A percentile compares a stretch with the other conserved stretches of the same genome.
Conservation (phyloP, 768 basidiomycete genomes). For the Trametes villosa region DNA sequence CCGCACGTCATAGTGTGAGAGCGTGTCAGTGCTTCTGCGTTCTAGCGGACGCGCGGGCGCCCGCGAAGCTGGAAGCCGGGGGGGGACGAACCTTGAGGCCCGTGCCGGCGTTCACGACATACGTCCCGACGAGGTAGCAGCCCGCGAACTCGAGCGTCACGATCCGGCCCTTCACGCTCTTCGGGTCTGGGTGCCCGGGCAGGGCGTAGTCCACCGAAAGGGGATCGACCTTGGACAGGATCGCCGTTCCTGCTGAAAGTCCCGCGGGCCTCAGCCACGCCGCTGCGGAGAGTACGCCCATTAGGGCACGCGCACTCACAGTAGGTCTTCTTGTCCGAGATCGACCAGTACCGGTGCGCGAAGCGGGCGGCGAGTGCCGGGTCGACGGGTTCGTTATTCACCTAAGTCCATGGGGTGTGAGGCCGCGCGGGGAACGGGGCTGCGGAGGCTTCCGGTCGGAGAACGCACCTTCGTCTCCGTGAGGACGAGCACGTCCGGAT, state of each 20-base stretch:
- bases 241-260: constrained; percentile 72
- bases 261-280: neutral
- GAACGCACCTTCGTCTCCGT: constrained; percentile 80
- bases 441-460: neutral
- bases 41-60: neutral
- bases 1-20: neutral
- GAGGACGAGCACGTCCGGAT: constrained; percentile 81
- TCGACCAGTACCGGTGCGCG: constrained; percentile 77
- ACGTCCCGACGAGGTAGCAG: constrained; percentile 75
- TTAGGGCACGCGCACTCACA: constrained; percentile 45
- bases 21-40: neutral
- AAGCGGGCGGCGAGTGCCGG: constrained; percentile 59
- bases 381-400: constrained; percentile 71
- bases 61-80: neutral
- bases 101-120: constrained; percentile 83
- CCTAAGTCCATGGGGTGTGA: constrained; percentile 43
- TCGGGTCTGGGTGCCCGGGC: constrained; percentile 75
- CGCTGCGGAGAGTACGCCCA: too few relatives aligned
- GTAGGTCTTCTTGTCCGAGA: constrained; percentile 79
- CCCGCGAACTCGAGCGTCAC: constrained; percentile 80
- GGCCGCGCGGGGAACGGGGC: neutral
- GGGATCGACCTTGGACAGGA: constrained; percentile 79
- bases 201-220: constrained; percentile 64
- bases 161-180: constrained; percentile 72
- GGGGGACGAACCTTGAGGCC: constrained; percentile 61